Conservation (phyloP, 495 filamentous ascomycete genomes). For the Neurospora sp. region DNA sequence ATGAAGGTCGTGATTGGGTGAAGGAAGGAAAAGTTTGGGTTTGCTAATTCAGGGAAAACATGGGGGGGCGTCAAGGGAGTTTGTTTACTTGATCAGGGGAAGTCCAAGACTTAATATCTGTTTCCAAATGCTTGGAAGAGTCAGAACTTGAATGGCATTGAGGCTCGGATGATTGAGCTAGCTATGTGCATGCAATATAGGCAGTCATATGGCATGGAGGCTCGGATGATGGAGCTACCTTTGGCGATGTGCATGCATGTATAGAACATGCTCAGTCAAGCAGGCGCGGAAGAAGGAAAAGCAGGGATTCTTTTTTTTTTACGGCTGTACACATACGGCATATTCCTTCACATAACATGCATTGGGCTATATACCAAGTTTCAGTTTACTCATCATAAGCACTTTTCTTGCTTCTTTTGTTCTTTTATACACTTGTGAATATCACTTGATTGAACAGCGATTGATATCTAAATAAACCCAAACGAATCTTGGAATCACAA, state of each 20-base stretch:
- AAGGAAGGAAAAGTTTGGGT: conserved; percentile 1
- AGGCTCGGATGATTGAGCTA: neutral
- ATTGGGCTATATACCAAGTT: neutral
- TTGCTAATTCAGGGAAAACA: neutral
- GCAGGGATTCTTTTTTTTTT: neutral
- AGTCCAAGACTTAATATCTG: neutral
- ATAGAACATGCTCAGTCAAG: neutral
- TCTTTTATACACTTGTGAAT: neutral
- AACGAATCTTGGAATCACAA: neutral
- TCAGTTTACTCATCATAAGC: neutral
- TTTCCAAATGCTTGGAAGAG: neutral
- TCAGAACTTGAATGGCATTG: neutral
- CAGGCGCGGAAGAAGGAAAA: neutral
- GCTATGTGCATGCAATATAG: neutral
- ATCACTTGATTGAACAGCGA: neutral
- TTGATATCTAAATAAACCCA: neutral
- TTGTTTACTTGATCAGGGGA: neutral
- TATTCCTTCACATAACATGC: neutral
- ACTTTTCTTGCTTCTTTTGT: neutral
- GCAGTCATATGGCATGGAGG: neutral
- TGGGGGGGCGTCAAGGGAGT: neutral
- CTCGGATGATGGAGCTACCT: neutral
- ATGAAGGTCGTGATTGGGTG: conserved; percentile 86
- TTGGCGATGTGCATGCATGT: neutral
- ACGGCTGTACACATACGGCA: neutral